phyloP scores from a whole-genome alignment of 192 early-diverging fungal species.

The Polychytrium aggregatum region DNA sequence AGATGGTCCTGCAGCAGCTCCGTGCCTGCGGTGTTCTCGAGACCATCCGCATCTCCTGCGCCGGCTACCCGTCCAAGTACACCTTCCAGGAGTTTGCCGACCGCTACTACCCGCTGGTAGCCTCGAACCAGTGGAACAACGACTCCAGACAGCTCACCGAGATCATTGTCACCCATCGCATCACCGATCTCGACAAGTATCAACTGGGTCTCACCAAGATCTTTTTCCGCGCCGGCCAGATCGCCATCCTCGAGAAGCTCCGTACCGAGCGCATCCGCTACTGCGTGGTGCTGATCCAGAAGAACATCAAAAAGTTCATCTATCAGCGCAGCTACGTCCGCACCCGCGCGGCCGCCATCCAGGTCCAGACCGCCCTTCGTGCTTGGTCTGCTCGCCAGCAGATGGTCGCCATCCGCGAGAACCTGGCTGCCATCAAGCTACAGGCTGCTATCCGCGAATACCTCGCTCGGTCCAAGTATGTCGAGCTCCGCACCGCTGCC shows the following conservation, averaged over 20 bases:
- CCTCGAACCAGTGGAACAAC: slow-evolving; percentile 42
- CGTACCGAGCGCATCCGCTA: slow-evolving; percentile 69
- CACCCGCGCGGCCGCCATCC: slow-evolving; percentile 41
- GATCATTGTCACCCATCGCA: slow-evolving; percentile 43
- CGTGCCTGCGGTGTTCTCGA: slow-evolving; percentile 98
- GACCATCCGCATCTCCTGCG: slow-evolving; percentile 96
- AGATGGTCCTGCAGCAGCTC: slow-evolving; percentile 86
- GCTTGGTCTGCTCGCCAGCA: slow-evolving; percentile 49
- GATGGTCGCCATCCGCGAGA: slow-evolving; percentile 46
- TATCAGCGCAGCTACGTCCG: slow-evolving; percentile 20
- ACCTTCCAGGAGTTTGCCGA: slow-evolving; percentile 86
- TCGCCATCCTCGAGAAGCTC: slow-evolving; percentile 81
- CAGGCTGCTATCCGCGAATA: slow-evolving; percentile 64
- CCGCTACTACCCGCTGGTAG: slow-evolving; percentile 51
- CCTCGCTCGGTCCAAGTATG: slow-evolving; percentile 29
- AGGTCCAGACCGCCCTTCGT: slow-evolving; percentile 49
- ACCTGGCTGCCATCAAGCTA: slow-evolving; percentile 61
- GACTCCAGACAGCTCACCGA: slow-evolving; percentile 33
- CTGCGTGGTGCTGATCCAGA: slow-evolving; percentile 80
- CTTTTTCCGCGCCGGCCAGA: slow-evolving; percentile 91
- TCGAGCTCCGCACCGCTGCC: slow-evolving; percentile 15
- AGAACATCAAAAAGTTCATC: slow-evolving; percentile 67
- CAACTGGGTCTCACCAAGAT: slow-evolving; percentile 93
- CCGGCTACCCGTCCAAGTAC: slow-evolving; percentile 89
- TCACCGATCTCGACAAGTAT: slow-evolving; percentile 75